phyloP scores from a whole-genome alignment of 129 eudicot genomes.

The Artemisia argyi region DNA sequence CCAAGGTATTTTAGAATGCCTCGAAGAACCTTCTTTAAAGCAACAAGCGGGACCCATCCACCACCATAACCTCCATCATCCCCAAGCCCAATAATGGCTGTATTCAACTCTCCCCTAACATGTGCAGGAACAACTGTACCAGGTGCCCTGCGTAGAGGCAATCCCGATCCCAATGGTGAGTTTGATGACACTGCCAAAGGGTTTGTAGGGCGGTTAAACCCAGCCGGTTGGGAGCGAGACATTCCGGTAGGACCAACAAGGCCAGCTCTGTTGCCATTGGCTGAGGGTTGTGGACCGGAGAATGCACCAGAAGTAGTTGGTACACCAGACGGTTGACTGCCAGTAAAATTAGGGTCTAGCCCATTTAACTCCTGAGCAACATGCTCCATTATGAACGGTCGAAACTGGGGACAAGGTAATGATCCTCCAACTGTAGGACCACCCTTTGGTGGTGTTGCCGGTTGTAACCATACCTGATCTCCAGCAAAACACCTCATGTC shows the following conservation, averaged over 20 bases:
- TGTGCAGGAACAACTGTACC: constrained; percentile 95
- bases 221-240: constrained; percentile 58
- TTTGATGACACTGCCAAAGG: constrained; percentile 51
- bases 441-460: constrained; percentile 98
- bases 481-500: constrained; percentile 99
- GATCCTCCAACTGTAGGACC: constrained; percentile 98
- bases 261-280: constrained; percentile 56
- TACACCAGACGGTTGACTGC: constrained; percentile 66
- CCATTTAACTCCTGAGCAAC: constrained; percentile 99
- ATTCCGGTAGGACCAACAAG: constrained; percentile 43
- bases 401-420: constrained; percentile 96
- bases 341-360: constrained; percentile 75
- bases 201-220: constrained; percentile 57
- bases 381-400: constrained; percentile 99
- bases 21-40: constrained; percentile 95
- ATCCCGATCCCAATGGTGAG: constrained; percentile 34
- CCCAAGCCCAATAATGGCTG: constrained; percentile 97
- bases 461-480: constrained; percentile 99
- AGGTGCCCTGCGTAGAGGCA: constrained; percentile 60
- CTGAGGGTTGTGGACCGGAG: constrained; percentile 53
- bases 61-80: constrained; percentile 99
- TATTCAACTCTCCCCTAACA: constrained; percentile 94
- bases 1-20: constrained; percentile 96
- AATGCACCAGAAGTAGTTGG: constrained; percentile 41
- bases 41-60: constrained; percentile 99